Conservation (phyloP, 2,329 filamentous ascomycete species). For the Aspergillus sojae region DNA sequence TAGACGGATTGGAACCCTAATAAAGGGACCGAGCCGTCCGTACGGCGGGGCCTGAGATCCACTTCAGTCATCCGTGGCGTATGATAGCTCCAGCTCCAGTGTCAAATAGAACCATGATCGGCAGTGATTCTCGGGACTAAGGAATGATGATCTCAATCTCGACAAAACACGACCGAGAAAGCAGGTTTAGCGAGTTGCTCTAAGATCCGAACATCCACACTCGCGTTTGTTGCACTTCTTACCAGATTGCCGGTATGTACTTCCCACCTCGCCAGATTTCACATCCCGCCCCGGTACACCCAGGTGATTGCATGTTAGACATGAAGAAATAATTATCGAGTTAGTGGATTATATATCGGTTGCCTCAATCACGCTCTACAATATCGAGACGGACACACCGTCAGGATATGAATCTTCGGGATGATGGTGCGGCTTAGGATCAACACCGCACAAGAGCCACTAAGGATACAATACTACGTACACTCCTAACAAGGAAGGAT, state of each 20-base stretch:
- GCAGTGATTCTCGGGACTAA: neutral
- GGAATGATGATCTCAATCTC: neutral
- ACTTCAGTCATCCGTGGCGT: neutral
- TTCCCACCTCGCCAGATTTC: neutral
- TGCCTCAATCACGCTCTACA: too few relatives aligned
- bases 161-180: neutral
- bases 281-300: neutral
- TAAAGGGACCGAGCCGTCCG: neutral
- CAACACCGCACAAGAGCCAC: neutral
- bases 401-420: neutral
- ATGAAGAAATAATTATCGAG: neutral
- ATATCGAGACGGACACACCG: neutral
- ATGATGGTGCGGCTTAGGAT: neutral
- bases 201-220: too few relatives aligned
- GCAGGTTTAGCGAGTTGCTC: neutral
- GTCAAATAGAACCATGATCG: neutral
- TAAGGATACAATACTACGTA: neutral
- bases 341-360: neutral
- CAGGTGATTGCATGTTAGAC: neutral
- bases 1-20: neutral
- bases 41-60: neutral
- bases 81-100: neutral
- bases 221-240: neutral
- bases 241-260: neutral
- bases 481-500: neutral